Conservation (phyloP, 257 asterid genomes). For the Craterostigma plantagineum region DNA sequence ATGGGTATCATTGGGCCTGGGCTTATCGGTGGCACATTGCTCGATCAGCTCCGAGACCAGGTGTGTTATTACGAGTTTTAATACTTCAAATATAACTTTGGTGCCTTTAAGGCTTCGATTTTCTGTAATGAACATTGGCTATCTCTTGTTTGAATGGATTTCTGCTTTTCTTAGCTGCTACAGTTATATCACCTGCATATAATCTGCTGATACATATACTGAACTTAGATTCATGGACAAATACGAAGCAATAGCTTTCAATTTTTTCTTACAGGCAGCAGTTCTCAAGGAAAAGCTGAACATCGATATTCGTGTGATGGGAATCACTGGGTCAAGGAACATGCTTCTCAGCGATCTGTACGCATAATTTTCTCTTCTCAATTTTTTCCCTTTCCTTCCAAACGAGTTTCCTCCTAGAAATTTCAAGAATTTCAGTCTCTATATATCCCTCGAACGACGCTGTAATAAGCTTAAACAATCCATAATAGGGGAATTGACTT, state of each 20-base stretch:
- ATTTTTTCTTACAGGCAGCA: constrained; percentile 44
- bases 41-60: constrained; percentile 94
- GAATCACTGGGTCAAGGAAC: constrained; percentile 56
- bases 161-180: no score
- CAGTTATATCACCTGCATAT: no score
- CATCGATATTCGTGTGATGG: constrained; percentile 93
- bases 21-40: constrained; percentile 84
- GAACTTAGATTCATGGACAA: not conserved
- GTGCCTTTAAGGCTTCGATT: no score
- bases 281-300: constrained; percentile 85
- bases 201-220: no score
- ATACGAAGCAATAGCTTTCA: constrained; percentile 6
- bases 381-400: no score
- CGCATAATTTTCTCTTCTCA: constrained; percentile 6
- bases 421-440: no score
- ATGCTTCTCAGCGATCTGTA: constrained; percentile 80
- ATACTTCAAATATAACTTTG: no score
- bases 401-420: no score
- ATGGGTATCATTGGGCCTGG: constrained; percentile 98
- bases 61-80: constrained; percentile 11
- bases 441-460: no score
- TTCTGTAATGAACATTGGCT: no score
- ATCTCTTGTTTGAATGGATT: no score
- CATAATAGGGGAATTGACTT: constrained; percentile 71
- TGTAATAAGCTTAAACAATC: no score